Evolutionary conservation across 192 early-diverging fungal genomes (phyloP).

Genomic region (Gigaspora rosea): DNA sequence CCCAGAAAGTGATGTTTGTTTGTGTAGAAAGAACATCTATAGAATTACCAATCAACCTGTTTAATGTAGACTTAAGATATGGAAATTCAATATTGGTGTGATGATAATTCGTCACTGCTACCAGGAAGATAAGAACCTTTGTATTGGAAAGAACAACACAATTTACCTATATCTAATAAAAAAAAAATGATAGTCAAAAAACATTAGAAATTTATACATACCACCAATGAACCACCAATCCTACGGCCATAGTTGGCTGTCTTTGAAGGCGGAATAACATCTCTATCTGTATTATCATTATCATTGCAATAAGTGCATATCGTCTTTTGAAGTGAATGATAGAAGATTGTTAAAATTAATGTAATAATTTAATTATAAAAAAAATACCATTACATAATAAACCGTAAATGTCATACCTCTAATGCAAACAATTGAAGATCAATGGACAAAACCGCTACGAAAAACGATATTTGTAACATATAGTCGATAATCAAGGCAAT

Average conservation of each 20-base stretch:
- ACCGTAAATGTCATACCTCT: no score
- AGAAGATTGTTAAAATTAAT: no score
- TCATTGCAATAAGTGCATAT: no score
- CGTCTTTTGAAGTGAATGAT: no score
- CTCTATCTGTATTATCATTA: no score
- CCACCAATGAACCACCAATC: not conserved
- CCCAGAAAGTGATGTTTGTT: not conserved
- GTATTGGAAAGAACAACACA: not conserved
- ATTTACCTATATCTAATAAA: not conserved
- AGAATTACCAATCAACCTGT: not conserved
- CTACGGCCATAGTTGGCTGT: not conserved
- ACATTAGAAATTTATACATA: not conserved
- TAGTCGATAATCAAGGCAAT: no score
- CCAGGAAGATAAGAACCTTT: not conserved
- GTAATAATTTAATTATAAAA: no score
- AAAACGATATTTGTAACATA: no score
- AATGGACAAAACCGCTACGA: no score
- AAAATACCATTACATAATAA: no score
- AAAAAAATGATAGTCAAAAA: conserved; percentile 19
- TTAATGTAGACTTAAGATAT: not conserved
- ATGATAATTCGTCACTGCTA: not conserved
- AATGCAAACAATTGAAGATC: no score
- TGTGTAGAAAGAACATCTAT: not conserved
- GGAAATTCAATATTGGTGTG: not conserved
- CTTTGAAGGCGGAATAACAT: not conserved